Percentiles rank a stretch among this genome's conserved stretches.
These are phyloP conservation scores for Cladophialophora carrionii DNA, from an alignment of 2,329 filamentous ascomycete genomes.

Conservation along the genomic window DNA sequence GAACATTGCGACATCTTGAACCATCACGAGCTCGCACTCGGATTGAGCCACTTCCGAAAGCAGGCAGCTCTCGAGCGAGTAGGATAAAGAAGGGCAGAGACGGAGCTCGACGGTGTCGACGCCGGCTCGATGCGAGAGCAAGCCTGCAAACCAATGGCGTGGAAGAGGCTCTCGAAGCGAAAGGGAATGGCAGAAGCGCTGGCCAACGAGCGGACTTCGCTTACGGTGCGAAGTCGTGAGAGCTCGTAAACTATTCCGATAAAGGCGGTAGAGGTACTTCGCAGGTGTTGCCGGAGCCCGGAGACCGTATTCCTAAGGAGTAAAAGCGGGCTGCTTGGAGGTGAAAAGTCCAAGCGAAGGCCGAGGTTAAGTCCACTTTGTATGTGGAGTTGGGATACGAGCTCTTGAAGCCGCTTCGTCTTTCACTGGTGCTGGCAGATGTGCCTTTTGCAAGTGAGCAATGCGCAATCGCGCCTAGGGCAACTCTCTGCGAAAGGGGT, in stretches of 20 bases:
- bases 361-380: background rate
- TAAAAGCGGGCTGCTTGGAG: background rate
- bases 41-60: slow-evolving; percentile 6
- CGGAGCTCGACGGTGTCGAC: slow-evolving; percentile 2
- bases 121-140: slow-evolving; percentile 4
- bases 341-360: slow-evolving; percentile 4
- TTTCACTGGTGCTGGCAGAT: background rate
- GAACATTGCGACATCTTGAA: slow-evolving; percentile 4
- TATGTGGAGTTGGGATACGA: background rate
- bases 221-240: slow-evolving; percentile 10
- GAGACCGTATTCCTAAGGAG: background rate
- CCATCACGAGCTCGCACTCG: slow-evolving; percentile 12
- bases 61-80: background rate
- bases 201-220: slow-evolving; percentile 13
- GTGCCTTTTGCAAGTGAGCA: background rate
- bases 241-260: slow-evolving; percentile 21
- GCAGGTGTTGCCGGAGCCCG: background rate
- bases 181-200: background rate
- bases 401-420: background rate
- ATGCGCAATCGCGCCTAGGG: slow-evolving; percentile 1
- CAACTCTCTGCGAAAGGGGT: background rate
- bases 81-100: background rate
- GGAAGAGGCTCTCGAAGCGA: background rate
- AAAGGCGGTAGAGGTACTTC: background rate
- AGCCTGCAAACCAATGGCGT: slow-evolving; percentile 5